Evolutionary conservation across 805 yeast genomes (phyloP).

Genomic region (Candida rishiriensis): DNA sequence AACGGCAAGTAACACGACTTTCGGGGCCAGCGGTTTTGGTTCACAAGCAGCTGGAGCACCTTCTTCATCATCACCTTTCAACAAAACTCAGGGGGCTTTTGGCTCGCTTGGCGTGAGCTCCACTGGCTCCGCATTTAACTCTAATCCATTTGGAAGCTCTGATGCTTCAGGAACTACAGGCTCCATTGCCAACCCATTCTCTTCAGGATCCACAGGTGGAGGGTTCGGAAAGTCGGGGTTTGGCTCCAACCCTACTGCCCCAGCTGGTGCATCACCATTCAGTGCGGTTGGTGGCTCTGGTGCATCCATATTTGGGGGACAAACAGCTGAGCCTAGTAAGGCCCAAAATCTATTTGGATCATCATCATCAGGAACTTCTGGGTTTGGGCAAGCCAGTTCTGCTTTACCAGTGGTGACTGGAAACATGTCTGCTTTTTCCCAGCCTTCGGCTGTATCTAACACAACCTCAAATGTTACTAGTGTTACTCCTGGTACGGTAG

Average conservation of each 20-base stretch:
- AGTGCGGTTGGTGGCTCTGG: slow-evolving; percentile 11
- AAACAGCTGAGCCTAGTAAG: slow-evolving; percentile 4
- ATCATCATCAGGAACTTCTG: slow-evolving; percentile 4
- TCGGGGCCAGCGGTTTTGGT: slow-evolving; percentile 1
- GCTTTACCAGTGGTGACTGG: not conserved
- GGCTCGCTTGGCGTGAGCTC: not conserved
- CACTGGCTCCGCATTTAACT: not conserved
- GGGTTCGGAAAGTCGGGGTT: slow-evolving; percentile 14
- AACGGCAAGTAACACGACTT: slow-evolving; percentile 8
- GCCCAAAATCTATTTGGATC: slow-evolving; percentile 5
- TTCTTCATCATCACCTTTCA: not conserved
- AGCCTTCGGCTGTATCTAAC: not conserved
- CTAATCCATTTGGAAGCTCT: slow-evolving; percentile 8
- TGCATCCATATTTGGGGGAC: slow-evolving; percentile 13
- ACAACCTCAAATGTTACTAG: slow-evolving; percentile 1
- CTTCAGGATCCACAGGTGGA: slow-evolving; percentile 1
- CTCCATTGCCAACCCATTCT: not conserved
- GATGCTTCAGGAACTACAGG: not conserved
- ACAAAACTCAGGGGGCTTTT: not conserved
- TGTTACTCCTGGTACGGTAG: slow-evolving; percentile 2
- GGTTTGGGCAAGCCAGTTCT: slow-evolving; percentile 8
- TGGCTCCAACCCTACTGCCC: slow-evolving; percentile 11
- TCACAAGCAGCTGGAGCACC: not conserved
- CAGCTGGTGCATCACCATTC: slow-evolving; percentile 19
- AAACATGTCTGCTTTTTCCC: not conserved